Conservation (phyloP, 179 eudicot genomes). For the Actinidia chinensis region DNA sequence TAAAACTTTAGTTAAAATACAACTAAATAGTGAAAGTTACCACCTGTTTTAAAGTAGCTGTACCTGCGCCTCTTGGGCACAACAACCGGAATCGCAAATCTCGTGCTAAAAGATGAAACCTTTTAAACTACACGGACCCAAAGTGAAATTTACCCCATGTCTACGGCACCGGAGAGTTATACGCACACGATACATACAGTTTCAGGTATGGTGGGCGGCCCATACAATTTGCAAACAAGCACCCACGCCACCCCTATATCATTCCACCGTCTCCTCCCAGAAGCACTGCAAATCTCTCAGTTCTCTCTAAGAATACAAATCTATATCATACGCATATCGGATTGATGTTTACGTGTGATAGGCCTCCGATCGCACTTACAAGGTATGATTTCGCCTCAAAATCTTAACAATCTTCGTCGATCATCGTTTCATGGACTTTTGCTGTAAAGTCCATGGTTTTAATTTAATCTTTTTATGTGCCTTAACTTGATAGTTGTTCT, state of each 20-base stretch:
- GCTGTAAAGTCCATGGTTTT: neutral
- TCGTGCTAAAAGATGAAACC: no score
- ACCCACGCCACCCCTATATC: neutral
- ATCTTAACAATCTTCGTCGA: neutral
- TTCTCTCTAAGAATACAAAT: neutral
- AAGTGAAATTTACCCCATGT: no score
- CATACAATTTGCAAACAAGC: no score
- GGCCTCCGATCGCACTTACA: neutral
- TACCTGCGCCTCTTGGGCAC: no score
- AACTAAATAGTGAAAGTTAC: no score
- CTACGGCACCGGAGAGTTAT: no score
- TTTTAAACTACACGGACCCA: no score
- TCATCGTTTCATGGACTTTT: neutral
- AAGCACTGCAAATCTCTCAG: neutral
- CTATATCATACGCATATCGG: neutral
- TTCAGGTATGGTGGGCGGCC: no score
- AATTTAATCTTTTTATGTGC: neutral
- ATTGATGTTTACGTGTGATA: slow-evolving; percentile 4
- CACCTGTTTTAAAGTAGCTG: no score
- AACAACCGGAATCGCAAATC: no score
- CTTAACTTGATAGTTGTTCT: neutral
- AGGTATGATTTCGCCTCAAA: slow-evolving; percentile 7
- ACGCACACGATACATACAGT: no score
- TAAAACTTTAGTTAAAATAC: no score
- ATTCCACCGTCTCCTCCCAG: neutral